Base-by-base conservation (phyloP, 2,329 filamentous ascomycete genomes). In the Pseudogymnoascus sp. region DNA sequence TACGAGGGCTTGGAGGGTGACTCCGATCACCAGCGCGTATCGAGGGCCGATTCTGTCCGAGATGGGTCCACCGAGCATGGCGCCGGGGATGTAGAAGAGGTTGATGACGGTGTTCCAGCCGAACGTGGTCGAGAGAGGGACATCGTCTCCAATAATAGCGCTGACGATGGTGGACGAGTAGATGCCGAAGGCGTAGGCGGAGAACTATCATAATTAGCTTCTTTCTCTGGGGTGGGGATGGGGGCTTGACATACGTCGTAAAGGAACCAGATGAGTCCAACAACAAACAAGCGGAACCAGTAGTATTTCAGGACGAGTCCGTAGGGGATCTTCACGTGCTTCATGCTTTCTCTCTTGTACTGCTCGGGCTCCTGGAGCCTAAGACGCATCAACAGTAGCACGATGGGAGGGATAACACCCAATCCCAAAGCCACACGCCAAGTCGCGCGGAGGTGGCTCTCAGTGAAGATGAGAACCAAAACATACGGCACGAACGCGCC, bases 41-140 rank as follows among this genome's bases (percentile, higher is more conserved):
- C 88, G 87, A 0, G 93, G 92, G 0, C 93, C 93, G 61, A 96
- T 78, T 78, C 82, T 86, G 76, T 97, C 93, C 25, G 86, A 89
- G 6, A 90, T 78, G 64, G 90, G 90, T 0, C 90, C 89, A 19
- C 93, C 93, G 3, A 89, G 76, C 62, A 93, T 80, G 23, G 90
- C 90, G 1, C 93, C 93, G 0, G 92, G 92, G 60, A 96, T 83
- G 75, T 96, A 96, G 76, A 96, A 96, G 67, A 92, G 79, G 75
- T 95, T 96, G 78, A 96, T 86, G 45, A 96, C 83, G 0, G 89
- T 92, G 73, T 91, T 92, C 92, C 92, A 96, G 43, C 92, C 93
- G 66, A 96, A 93, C 10, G 86, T 79, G 67, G 89, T 89, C 72
- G 90, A 93, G 1, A 96, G 78, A 0, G 88, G 83, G 0, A 85